Conservation (phyloP, 331 rosid species). For the Acacia pycnantha region DNA sequence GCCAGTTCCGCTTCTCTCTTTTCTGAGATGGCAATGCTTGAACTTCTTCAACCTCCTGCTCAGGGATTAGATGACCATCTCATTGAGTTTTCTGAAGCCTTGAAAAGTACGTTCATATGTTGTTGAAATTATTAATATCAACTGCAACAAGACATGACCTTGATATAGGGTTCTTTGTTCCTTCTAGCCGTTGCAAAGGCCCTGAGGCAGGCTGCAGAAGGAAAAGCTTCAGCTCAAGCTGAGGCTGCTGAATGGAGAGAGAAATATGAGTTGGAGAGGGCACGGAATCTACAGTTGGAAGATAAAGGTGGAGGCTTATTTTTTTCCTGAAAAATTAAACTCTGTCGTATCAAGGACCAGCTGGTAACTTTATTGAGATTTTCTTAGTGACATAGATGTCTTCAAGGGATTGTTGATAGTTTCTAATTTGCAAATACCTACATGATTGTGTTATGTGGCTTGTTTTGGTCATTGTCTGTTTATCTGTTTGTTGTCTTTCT, state of each 20-base stretch:
- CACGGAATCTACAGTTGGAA: slow-evolving; percentile 59
- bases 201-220: slow-evolving; percentile 83
- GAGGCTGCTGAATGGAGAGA: slow-evolving; percentile 99
- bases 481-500: slow-evolving; percentile 17
- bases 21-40: slow-evolving; percentile 80
- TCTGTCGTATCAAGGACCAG: background rate
- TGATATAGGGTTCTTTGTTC: slow-evolving; percentile 32
- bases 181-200: slow-evolving; percentile 91
- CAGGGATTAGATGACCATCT: slow-evolving; percentile 88
- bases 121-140: slow-evolving; percentile 37
- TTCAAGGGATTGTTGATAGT: background rate
- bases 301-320: slow-evolving; percentile 43
- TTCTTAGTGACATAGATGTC: background rate
- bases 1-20: slow-evolving; percentile 57
- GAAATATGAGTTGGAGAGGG: slow-evolving; percentile 86
- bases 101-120: slow-evolving; percentile 71
- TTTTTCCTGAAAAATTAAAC: background rate
- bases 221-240: slow-evolving; percentile 90
- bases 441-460: slow-evolving; percentile 16
- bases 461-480: background rate
- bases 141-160: slow-evolving; percentile 35
- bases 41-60: slow-evolving; percentile 65
- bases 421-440: background rate
- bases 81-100: slow-evolving; percentile 88
- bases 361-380: background rate